Evolutionary conservation across 805 yeast species (phyloP).

Genomic region (Candida ipomoeae): DNA sequence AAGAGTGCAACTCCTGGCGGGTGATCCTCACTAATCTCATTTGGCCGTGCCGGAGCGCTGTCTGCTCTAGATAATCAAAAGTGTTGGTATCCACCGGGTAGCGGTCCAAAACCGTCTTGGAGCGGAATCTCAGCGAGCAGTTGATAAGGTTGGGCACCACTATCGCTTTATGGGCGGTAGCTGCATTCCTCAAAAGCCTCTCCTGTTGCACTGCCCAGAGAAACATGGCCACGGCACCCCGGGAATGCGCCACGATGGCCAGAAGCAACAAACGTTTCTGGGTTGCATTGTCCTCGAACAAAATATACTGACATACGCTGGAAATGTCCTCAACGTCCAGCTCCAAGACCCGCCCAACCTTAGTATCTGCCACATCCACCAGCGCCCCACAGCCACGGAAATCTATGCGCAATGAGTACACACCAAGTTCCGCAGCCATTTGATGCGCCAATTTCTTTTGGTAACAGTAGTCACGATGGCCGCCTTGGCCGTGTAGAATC

Average conservation of each 20-base stretch:
- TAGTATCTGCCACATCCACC: constrained; percentile 39
- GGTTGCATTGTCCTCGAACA: constrained; percentile 29
- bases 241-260: constrained; percentile 70
- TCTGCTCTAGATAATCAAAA: constrained; percentile 28
- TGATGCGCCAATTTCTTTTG: constrained; percentile 58
- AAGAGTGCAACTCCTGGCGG: constrained; percentile 45
- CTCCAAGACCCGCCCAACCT: constrained; percentile 51
- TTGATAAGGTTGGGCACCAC: constrained; percentile 66
- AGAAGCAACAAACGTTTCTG: constrained; percentile 45
- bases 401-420: constrained; percentile 70
- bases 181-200: constrained; percentile 24
- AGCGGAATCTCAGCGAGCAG: constrained; percentile 66
- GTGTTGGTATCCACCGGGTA: constrained; percentile 24
- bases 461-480: constrained; percentile 78
- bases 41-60: constrained; percentile 48
- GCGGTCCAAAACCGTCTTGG: constrained; percentile 43
- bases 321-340: constrained; percentile 71
- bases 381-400: constrained; percentile 85
- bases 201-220: constrained; percentile 58
- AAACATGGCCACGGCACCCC: constrained; percentile 76
- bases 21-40: constrained; percentile 42
- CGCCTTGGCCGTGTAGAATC: constrained; percentile 79
- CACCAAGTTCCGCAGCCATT: constrained; percentile 56
- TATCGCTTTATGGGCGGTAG: constrained; percentile 26
- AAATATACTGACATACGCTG: constrained; percentile 28